Evolutionary conservation across 306 rosid species (phyloP).

Genomic region (Prunus mongolica): DNA sequence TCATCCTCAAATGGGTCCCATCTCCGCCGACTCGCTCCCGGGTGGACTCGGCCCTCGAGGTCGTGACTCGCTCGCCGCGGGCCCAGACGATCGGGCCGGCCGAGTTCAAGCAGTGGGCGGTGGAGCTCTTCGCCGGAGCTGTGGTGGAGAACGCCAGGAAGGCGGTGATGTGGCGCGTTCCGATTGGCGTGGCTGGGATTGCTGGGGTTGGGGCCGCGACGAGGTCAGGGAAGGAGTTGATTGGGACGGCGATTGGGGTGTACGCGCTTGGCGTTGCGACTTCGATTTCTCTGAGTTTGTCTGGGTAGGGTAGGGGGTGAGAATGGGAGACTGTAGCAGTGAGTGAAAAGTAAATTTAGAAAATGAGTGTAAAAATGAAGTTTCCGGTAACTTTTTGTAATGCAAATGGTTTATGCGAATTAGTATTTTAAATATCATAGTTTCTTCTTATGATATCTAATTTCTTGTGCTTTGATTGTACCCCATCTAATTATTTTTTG

Average conservation of each 20-base stretch:
- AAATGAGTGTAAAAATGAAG: too few relatives aligned
- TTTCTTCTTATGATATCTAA: too few relatives aligned
- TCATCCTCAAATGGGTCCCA: constrained; percentile 57
- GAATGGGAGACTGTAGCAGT: too few relatives aligned
- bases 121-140: constrained; percentile 47
- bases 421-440: too few relatives aligned
- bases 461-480: too few relatives aligned
- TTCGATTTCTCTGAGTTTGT: constrained; percentile 50
- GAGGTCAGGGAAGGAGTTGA: constrained; percentile 38
- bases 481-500: too few relatives aligned
- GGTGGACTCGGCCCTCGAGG: constrained; percentile 65
- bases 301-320: constrained; percentile 21
- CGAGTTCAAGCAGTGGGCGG: constrained; percentile 68
- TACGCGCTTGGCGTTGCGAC: constrained; percentile 66
- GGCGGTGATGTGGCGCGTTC: constrained; percentile 50
- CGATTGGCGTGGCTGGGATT: constrained; percentile 70
- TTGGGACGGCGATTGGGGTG: constrained; percentile 56
- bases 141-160: constrained; percentile 43
- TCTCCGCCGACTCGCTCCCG: constrained; percentile 52
- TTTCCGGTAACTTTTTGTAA: too few relatives aligned
- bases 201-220: constrained; percentile 59
- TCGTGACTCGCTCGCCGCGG: constrained; percentile 8
- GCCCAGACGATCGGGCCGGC: constrained; percentile 20
- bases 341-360: too few relatives aligned
- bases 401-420: too few relatives aligned